Base-by-base conservation (phyloP, 768 basidiomycete genomes). In the Tricholoma furcatifolium region DNA sequence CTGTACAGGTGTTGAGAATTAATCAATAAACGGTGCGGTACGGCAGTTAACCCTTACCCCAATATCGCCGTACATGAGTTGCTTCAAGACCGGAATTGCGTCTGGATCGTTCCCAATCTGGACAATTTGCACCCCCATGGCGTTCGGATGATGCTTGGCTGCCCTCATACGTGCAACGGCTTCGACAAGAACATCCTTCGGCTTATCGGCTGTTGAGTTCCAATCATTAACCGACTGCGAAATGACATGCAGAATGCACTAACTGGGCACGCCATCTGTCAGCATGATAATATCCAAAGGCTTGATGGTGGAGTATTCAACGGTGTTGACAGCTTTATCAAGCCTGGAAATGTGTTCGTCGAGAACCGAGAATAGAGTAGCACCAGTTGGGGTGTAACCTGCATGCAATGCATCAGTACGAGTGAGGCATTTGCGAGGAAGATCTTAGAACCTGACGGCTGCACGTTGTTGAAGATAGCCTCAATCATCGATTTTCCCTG, bases 231-330 rank as follows among this genome's bases (percentile, higher is more conserved):
- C 21, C n/a, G 9, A 27, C 21, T 20, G 35, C 3, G 18, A 21
- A n/a, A 18, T 6, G 11, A 27, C 27, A 27, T 27, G 27, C 27
- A 7, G 27, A 43, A 15, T 9, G 17, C n/a, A 58, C 59, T 4
- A 51, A 70, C 68, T 53, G 18, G 70, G 67, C 1, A 61, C 57
- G 14, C 70, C 69, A 46, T 71, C 69, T 9, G 70, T 71, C 9
- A 71, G 53, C 21, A 71, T 60, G 18, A 71, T 65, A 40, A 71
- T 67, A 54, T 71, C 66, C 17, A 70, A 50, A 1, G 69, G 70
- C 27, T 54, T 55, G 18, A 69, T 63, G 18, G 56, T 47, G 3
- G 43, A 45, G 53, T 70, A 71, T 35, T 51, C 51, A 0, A 44
- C 10, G 1, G 48, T 48, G 23, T 54, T 38, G 27, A 59, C 47